Percentiles rank a stretch among this genome's conserved stretches.
These are phyloP conservation scores for Wickerhamiella bombiphila DNA, from an alignment of 805 yeast genomes.

Conservation along the genomic window DNA sequence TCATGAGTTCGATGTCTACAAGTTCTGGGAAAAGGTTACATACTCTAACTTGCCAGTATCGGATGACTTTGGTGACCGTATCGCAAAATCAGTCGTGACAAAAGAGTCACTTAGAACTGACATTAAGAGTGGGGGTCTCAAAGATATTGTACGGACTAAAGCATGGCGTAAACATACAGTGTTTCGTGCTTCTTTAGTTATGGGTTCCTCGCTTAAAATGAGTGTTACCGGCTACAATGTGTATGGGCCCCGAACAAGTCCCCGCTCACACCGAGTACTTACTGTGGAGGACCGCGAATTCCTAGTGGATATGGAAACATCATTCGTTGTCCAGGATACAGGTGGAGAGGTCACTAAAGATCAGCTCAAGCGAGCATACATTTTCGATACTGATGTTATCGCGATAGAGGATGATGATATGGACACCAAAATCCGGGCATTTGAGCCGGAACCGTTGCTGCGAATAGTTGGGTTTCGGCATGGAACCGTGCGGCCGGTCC, in stretches of 20 bases:
- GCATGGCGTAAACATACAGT: conserved; percentile 7
- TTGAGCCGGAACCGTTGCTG: conserved; percentile 34
- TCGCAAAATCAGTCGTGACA: neutral
- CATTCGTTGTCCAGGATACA: conserved; percentile 27
- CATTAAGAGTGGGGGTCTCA: conserved; percentile 11
- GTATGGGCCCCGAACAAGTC: conserved; percentile 38
- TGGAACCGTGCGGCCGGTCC: conserved; percentile 29
- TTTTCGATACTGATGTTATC: conserved; percentile 1
- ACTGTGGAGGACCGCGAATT: conserved; percentile 37
- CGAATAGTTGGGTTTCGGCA: conserved; percentile 49
- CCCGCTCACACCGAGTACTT: conserved; percentile 38
- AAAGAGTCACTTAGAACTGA: neutral
- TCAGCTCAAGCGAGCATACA: conserved; percentile 16
- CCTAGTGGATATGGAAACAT: conserved; percentile 36
- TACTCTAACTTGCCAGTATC: conserved; percentile 4
- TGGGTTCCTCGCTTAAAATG: conserved; percentile 30
- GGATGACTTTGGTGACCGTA: neutral
- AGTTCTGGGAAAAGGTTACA: conserved; percentile 13
- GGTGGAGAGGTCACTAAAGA: conserved; percentile 30
- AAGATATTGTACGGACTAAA: conserved; percentile 6
- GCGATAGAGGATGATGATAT: conserved; percentile 5
- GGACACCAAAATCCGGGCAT: conserved; percentile 16
- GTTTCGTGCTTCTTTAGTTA: conserved; percentile 6
- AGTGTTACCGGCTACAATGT: conserved; percentile 61
- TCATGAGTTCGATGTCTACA: conserved; percentile 8